Percentiles rank a stretch among this genome's conserved stretches.
Conservation (phyloP, 2,329 filamentous ascomycete species). For the Malbranchea zuffiana region DNA sequence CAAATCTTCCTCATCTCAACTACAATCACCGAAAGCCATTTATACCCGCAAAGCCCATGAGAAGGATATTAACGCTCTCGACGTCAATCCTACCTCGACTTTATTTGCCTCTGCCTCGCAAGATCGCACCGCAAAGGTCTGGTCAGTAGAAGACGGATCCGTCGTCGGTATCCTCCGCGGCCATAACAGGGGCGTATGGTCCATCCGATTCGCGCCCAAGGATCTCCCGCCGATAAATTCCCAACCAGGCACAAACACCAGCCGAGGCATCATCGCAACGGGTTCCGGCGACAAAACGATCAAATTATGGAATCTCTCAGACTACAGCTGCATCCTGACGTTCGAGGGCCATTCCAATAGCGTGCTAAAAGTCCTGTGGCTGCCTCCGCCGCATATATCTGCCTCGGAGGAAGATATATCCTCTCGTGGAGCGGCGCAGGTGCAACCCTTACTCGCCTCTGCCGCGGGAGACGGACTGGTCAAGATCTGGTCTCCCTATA, state of each 20-base stretch:
- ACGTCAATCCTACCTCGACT: slow-evolving; percentile 61
- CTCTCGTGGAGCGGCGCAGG: slow-evolving; percentile 23
- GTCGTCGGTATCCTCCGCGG: slow-evolving; percentile 83
- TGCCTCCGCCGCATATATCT: slow-evolving; percentile 43
- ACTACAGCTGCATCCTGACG: slow-evolving; percentile 85
- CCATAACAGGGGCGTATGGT: slow-evolving; percentile 92
- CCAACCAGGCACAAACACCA: slow-evolving; percentile 56
- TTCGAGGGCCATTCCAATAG: slow-evolving; percentile 96
- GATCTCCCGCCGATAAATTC: slow-evolving; percentile 66
- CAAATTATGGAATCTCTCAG: slow-evolving; percentile 84
- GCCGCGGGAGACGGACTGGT: slow-evolving; percentile 90
- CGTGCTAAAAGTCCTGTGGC: slow-evolving; percentile 85
- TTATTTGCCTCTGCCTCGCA: slow-evolving; percentile 94
- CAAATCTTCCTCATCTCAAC: slow-evolving; percentile 22
- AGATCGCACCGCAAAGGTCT: slow-evolving; percentile 94
- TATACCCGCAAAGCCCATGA: slow-evolving; percentile 95
- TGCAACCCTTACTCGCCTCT: slow-evolving; percentile 51
- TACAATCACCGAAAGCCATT: slow-evolving; percentile 42
- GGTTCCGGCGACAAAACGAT: slow-evolving; percentile 94
- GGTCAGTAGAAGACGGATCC: slow-evolving; percentile 81
- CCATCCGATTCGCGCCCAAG: slow-evolving; percentile 76
- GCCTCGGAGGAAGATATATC: slow-evolving; percentile 24
- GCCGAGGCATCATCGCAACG: slow-evolving; percentile 73
- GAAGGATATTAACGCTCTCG: slow-evolving; percentile 95
- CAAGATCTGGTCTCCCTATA: slow-evolving; percentile 87